A percentile compares a stretch with the other conserved stretches of the same genome.
Evolutionary conservation across 2,329 filamentous ascomycete genomes (phyloP).

Genomic region (Rhinocladiella similis): DNA sequence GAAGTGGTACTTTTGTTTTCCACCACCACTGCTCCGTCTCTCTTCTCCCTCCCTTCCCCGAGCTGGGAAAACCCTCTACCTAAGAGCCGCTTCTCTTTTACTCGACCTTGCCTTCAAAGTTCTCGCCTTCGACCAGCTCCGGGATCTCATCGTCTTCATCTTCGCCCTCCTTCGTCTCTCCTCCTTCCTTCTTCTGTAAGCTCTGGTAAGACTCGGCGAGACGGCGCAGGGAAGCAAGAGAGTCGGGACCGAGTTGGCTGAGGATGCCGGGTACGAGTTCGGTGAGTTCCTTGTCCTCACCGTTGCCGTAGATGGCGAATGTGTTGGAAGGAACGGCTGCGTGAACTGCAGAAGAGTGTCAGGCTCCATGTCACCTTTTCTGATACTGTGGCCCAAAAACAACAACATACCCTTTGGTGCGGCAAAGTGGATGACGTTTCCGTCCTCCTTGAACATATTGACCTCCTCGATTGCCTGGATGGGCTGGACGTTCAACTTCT

Average conservation of each 20-base stretch:
- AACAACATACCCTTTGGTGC: slow-evolving; percentile 85
- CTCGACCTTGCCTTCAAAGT: slow-evolving; percentile 97
- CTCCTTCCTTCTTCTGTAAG: slow-evolving; percentile 90
- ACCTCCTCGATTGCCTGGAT: slow-evolving; percentile 99
- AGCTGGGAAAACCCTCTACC: no score
- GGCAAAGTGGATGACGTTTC: slow-evolving; percentile 99
- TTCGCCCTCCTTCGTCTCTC: slow-evolving; percentile 69
- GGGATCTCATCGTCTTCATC: slow-evolving; percentile 88
- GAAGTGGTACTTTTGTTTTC: no score
- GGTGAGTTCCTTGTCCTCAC: slow-evolving; percentile 99
- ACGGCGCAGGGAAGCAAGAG: slow-evolving; percentile 94
- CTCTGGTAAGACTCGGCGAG: slow-evolving; percentile 99
- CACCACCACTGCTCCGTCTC: no score
- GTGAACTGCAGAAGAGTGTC: slow-evolving; percentile 66
- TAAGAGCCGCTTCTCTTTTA: slow-evolving; percentile 52
- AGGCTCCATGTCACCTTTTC: background rate
- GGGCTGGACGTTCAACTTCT: slow-evolving; percentile 99
- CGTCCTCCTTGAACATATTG: slow-evolving; percentile 99
- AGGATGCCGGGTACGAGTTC: slow-evolving; percentile 99
- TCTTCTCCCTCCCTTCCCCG: no score
- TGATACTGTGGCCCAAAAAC: no score
- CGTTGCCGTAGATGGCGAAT: slow-evolving; percentile 98
- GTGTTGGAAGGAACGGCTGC: slow-evolving; percentile 97
- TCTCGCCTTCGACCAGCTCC: slow-evolving; percentile 93
- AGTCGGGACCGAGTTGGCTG: slow-evolving; percentile 98